phyloP scores from a whole-genome alignment of 257 asterid species.

The Rehmannia glutinosa region DNA sequence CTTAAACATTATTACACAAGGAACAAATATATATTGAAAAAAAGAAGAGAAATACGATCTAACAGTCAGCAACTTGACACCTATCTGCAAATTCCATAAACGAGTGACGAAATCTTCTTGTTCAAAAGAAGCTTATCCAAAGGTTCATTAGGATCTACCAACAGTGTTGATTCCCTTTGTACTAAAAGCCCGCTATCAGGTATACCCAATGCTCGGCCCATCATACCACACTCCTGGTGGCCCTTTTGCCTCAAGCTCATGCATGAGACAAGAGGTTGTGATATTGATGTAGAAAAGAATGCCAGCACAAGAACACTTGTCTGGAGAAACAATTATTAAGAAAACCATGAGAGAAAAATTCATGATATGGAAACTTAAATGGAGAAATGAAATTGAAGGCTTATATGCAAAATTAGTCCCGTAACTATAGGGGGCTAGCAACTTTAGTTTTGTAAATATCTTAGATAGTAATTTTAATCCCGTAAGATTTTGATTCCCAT shows the following conservation, averaged over 20 bases:
- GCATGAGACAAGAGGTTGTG: conserved; percentile 76
- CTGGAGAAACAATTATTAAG: conserved; percentile 32
- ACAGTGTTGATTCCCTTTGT: conserved; percentile 32
- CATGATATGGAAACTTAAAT: conserved; percentile 4
- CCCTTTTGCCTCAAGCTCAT: conserved; percentile 57
- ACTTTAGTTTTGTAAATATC: too few species aligned
- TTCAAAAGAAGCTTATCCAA: conserved; percentile 71
- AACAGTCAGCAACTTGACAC: conserved; percentile 22
- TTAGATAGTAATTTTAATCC: too few species aligned
- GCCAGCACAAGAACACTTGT: conserved; percentile 68
- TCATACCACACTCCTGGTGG: conserved; percentile 40
- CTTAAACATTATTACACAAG: background rate
- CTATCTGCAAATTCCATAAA: conserved; percentile 82
- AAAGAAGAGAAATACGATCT: background rate
- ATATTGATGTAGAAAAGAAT: conserved; percentile 64
- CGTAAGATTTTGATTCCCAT: too few species aligned
- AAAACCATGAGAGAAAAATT: background rate
- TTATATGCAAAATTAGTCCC: too few species aligned
- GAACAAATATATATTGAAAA: background rate
- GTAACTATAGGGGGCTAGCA: too few species aligned
- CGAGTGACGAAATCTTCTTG: conserved; percentile 62
- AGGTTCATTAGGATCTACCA: conserved; percentile 54
- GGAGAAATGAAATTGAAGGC: background rate
- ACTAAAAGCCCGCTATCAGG: conserved; percentile 48
- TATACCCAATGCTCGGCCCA: conserved; percentile 75